Percentiles rank a stretch among this genome's conserved stretches.
These are phyloP conservation scores for Penicillium cinerascens DNA, from an alignment of 495 filamentous ascomycete genomes.

Conservation along the genomic window DNA sequence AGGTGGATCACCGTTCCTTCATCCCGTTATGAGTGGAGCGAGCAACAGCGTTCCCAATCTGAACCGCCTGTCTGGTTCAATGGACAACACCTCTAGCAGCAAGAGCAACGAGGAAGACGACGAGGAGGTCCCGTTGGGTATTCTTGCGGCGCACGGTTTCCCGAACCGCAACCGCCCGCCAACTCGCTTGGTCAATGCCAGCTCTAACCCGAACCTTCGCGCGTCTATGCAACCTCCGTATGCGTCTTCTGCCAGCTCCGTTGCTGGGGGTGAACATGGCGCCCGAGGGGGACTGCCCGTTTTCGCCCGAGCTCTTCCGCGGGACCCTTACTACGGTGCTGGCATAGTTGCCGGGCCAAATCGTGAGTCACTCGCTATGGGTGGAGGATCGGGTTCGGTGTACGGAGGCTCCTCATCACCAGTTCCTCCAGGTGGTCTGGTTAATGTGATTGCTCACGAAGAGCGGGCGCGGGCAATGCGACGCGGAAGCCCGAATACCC, in stretches of 20 bases:
- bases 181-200: slow-evolving; percentile 60
- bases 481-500: slow-evolving; percentile 70
- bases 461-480: slow-evolving; percentile 74
- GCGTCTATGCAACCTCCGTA: slow-evolving; percentile 36
- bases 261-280: slow-evolving; percentile 38
- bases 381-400: slow-evolving; percentile 56
- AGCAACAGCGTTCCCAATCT: slow-evolving; percentile 48
- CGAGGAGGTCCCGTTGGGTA: slow-evolving; percentile 83
- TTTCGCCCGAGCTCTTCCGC: slow-evolving; percentile 83
- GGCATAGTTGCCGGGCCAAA: slow-evolving; percentile 70
- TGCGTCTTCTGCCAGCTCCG: slow-evolving; percentile 41
- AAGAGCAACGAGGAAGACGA: slow-evolving; percentile 68
- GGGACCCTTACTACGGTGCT: slow-evolving; percentile 85
- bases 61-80: slow-evolving; percentile 28
- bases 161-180: slow-evolving; percentile 80
- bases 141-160: slow-evolving; percentile 89
- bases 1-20: slow-evolving; percentile 41
- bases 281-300: slow-evolving; percentile 60
- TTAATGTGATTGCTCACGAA: slow-evolving; percentile 87
- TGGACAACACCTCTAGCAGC: slow-evolving; percentile 38
- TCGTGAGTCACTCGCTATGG: slow-evolving; percentile 73
- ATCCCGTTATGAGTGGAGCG: slow-evolving; percentile 38
- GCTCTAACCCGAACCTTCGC: slow-evolving; percentile 54
- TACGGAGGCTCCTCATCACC: slow-evolving; percentile 46
- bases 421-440: slow-evolving; percentile 64